phyloP scores from a whole-genome alignment of 805 yeast species.

The Metschnikowia bowlesiae region DNA sequence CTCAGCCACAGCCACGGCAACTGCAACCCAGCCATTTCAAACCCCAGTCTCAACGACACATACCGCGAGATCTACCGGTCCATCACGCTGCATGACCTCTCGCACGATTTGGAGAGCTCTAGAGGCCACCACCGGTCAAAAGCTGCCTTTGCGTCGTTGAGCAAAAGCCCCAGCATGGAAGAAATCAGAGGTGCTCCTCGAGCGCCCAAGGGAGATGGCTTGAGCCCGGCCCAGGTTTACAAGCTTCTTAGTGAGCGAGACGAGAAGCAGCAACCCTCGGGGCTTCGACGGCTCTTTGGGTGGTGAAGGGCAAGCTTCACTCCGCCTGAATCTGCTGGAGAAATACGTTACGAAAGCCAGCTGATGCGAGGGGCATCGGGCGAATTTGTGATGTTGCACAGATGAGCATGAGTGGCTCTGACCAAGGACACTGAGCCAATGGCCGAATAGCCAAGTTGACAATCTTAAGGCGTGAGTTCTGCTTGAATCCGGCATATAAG shows the following conservation, averaged over 20 bases:
- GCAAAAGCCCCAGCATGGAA: neutral
- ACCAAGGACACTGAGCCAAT: no score
- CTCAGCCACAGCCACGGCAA: neutral
- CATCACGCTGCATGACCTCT: conserved; percentile 31
- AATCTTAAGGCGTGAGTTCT: no score
- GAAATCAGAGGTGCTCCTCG: neutral
- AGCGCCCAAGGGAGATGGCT: conserved; percentile 5
- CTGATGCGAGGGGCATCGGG: no score
- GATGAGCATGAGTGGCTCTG: no score
- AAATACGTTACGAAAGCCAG: no score
- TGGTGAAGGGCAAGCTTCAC: conserved; percentile 22
- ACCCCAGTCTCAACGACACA: conserved; percentile 25
- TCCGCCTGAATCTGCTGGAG: no score
- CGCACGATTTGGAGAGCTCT: conserved; percentile 14
- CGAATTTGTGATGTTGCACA: no score
- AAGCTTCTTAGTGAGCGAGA: conserved; percentile 16
- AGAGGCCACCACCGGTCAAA: neutral
- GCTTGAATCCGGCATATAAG: no score
- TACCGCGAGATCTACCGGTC: conserved; percentile 34
- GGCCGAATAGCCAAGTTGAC: no score
- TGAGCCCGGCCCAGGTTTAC: conserved; percentile 21
- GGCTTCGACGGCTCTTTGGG: conserved; percentile 30
- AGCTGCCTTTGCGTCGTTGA: neutral
- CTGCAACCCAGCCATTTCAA: neutral
- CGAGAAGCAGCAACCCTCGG: conserved; percentile 4